Conservation (phyloP, 2,329 filamentous ascomycete genomes). For the Hypocrella siamensis region DNA sequence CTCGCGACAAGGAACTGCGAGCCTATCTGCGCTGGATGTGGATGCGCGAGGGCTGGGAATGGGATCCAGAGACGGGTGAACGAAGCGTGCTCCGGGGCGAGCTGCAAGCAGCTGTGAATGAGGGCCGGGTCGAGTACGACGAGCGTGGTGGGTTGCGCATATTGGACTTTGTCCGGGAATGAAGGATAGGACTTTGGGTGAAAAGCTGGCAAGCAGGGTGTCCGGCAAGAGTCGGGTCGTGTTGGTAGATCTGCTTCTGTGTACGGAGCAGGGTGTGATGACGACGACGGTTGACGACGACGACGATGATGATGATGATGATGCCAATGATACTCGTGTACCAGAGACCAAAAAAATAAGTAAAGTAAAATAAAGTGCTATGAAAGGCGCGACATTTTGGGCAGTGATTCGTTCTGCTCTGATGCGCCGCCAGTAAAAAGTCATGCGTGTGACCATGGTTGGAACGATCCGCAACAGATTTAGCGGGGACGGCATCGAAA, state of each 20-base stretch:
- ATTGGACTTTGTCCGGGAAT: conserved; percentile 8
- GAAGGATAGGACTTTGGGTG: conserved; percentile 1
- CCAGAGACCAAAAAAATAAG: no score
- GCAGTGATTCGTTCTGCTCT: no score
- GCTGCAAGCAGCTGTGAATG: conserved; percentile 39
- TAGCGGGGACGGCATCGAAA: no score
- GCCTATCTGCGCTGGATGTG: conserved; percentile 85
- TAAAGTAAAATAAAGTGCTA: background rate
- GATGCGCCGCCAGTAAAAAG: no score
- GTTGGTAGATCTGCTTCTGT: no score
- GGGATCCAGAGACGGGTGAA: conserved; percentile 59
- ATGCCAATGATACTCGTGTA: no score
- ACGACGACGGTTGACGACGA: no score
- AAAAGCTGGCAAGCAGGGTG: background rate
- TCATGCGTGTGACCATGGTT: no score
- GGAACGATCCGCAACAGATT: no score
- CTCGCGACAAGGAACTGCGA: conserved; percentile 75
- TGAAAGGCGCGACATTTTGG: background rate
- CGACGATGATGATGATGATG: no score
- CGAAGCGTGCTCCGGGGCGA: conserved; percentile 34
- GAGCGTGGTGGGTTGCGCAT: conserved; percentile 31
- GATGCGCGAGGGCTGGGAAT: conserved; percentile 72
- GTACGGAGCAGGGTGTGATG: no score
- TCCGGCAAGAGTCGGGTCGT: no score
- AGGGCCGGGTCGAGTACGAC: conserved; percentile 41